phyloP scores from a whole-genome alignment of 108 stramenopile genomes.

The Nitzschia sp. region DNA sequence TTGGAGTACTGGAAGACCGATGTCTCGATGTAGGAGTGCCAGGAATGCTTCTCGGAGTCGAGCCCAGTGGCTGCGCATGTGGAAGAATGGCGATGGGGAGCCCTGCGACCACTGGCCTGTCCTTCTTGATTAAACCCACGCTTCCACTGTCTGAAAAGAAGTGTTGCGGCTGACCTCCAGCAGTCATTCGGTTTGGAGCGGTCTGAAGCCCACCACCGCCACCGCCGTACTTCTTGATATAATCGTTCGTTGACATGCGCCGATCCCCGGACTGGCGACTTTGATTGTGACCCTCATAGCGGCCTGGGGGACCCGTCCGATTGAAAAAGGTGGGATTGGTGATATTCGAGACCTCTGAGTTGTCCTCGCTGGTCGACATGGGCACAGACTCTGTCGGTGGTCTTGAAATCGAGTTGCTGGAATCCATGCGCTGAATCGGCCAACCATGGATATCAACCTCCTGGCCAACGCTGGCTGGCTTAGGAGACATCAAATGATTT shows the following conservation, averaged over 20 bases:
- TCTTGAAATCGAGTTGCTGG: neutral
- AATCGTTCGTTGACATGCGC: constrained; percentile 31
- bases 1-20: constrained; percentile 11
- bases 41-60: neutral
- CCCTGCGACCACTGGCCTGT: neutral
- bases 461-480: constrained; percentile 26
- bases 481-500: neutral
- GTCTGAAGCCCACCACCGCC: neutral
- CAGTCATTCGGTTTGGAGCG: neutral
- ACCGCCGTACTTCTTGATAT: constrained; percentile 32
- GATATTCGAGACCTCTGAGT: constrained; percentile 37
- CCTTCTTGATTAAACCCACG: neutral
- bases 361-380: constrained; percentile 28
- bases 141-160: constrained; percentile 25
- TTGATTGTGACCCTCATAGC: neutral
- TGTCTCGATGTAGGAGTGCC: constrained; percentile 9
- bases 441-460: constrained; percentile 31
- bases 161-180: constrained; percentile 8
- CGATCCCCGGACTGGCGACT: neutral
- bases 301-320: neutral
- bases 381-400: constrained; percentile 30
- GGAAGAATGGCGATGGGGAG: neutral
- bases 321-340: constrained; percentile 34
- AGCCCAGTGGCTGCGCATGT: neutral
- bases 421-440: constrained; percentile 19